phyloP scores from a whole-genome alignment of 169 alveolate species.

The Cytauxzoon felis region DNA sequence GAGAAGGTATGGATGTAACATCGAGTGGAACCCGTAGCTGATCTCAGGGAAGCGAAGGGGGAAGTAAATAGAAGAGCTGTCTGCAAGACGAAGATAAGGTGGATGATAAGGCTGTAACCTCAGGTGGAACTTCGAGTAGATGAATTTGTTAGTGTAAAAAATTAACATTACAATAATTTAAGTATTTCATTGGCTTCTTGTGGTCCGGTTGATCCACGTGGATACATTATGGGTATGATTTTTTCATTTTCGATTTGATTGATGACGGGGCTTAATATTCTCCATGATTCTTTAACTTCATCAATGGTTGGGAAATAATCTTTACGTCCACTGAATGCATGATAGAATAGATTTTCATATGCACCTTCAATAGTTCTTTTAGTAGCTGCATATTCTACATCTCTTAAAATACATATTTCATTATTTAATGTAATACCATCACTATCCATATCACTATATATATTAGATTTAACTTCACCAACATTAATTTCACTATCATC shows the following conservation, averaged over 20 bases:
- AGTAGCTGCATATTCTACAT: constrained; percentile 51
- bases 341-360: constrained; percentile 51
- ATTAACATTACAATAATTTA: constrained; percentile 11
- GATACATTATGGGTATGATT: constrained; percentile 40
- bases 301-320: constrained; percentile 53
- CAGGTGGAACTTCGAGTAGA: neutral
- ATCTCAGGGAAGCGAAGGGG: too few relatives aligned
- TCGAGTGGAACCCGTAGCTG: too few relatives aligned
- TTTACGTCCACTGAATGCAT: constrained; percentile 55
- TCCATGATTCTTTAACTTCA: constrained; percentile 60
- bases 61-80: too few relatives aligned
- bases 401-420: constrained; percentile 52
- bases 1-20: too few relatives aligned
- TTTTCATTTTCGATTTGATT: constrained; percentile 36
- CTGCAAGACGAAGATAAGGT: too few relatives aligned
- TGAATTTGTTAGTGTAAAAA: neutral
- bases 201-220: constrained; percentile 56
- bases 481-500: constrained; percentile 17
- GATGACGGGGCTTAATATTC: constrained; percentile 53
- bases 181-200: constrained; percentile 33
- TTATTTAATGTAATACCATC: constrained; percentile 27
- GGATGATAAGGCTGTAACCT: too few relatives aligned
- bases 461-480: constrained; percentile 11
- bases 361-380: constrained; percentile 60
- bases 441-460: constrained; percentile 37